Conservation (phyloP, 306 rosid species). For the Macrotyloma uniflorum region DNA sequence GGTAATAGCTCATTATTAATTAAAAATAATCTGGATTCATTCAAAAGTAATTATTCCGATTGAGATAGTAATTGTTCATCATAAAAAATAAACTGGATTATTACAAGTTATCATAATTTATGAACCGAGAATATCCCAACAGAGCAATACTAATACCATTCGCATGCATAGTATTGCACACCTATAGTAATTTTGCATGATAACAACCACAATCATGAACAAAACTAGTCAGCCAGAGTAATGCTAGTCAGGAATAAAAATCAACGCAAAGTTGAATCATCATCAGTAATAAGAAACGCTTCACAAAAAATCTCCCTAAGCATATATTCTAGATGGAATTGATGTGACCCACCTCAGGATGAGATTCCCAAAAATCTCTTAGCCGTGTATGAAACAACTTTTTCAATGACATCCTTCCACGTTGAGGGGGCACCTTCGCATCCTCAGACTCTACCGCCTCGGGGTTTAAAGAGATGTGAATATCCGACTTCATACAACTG, state of each 20-base stretch:
- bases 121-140: neutral
- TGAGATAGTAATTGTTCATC: neutral
- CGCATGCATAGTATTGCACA: neutral
- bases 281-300: neutral
- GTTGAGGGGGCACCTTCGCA: slow-evolving; percentile 34
- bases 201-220: neutral
- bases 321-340: neutral
- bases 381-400: slow-evolving; percentile 55
- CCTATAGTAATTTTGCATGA: neutral
- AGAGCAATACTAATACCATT: neutral
- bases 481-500: slow-evolving; percentile 75
- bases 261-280: neutral
- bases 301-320: neutral
- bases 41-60: neutral
- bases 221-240: neutral
- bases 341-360: slow-evolving; percentile 58
- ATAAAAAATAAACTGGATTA: neutral
- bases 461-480: slow-evolving; percentile 55
- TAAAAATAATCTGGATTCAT: too few relatives aligned
- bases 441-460: slow-evolving; percentile 46
- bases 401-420: slow-evolving; percentile 46
- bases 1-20: neutral
- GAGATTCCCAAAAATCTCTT: slow-evolving; percentile 51
- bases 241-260: neutral
- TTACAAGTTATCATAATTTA: neutral